Conservation (phyloP, 2,329 filamentous ascomycete genomes). For the Colletotrichum noveboracense region DNA sequence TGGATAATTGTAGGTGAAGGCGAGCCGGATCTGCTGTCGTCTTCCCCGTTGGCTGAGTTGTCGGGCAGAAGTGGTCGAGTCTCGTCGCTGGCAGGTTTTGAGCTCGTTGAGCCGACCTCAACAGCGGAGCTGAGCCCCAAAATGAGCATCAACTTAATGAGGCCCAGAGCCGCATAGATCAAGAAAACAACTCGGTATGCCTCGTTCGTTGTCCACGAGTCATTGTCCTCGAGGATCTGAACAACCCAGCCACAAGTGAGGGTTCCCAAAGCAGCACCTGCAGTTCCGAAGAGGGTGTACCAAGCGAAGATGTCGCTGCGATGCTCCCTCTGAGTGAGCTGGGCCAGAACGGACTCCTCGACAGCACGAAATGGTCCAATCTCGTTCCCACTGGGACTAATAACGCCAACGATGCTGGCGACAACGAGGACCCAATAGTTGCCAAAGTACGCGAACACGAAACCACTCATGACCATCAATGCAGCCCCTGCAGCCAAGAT, state of each 20-base stretch:
- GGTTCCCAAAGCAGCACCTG: slow-evolving; percentile 66
- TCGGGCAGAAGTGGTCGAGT: neutral
- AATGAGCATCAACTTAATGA: slow-evolving; percentile 60
- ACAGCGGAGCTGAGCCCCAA: slow-evolving; percentile 52
- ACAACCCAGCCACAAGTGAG: slow-evolving; percentile 65
- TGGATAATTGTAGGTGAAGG: neutral
- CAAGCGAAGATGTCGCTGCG: slow-evolving; percentile 66
- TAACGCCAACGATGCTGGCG: slow-evolving; percentile 65
- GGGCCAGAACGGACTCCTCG: slow-evolving; percentile 65
- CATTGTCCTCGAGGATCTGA: slow-evolving; percentile 47
- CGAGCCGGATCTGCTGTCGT: neutral
- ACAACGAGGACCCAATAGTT: slow-evolving; percentile 64
- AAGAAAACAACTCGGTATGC: slow-evolving; percentile 64
- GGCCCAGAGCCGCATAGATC: slow-evolving; percentile 60
- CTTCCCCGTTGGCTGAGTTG: neutral
- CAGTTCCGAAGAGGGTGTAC: slow-evolving; percentile 63
- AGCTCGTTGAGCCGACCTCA: slow-evolving; percentile 37
- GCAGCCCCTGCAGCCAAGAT: slow-evolving; percentile 59
- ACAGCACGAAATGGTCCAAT: slow-evolving; percentile 68
- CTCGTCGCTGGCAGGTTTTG: neutral
- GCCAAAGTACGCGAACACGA: slow-evolving; percentile 55
- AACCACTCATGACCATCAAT: slow-evolving; percentile 61
- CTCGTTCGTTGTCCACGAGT: slow-evolving; percentile 47
- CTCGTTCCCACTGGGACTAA: slow-evolving; percentile 66
- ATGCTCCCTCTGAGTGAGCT: slow-evolving; percentile 50